Evolutionary conservation across 2,329 filamentous ascomycete genomes (phyloP).

Genomic region (Pyrenophora graminea): DNA sequence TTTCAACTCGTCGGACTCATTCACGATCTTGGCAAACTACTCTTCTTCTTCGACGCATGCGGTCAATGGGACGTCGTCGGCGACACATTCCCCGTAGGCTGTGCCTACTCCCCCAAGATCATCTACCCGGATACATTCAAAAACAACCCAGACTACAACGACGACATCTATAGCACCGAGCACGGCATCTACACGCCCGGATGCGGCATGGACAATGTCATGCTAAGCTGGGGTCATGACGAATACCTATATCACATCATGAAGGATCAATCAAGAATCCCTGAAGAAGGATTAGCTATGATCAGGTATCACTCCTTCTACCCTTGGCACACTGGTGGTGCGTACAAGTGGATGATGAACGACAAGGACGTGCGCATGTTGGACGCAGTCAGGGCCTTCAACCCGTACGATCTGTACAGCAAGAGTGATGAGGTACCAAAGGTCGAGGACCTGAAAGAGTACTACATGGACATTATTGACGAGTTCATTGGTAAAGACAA

Average conservation of each 20-base stretch:
- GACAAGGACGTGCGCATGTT: constrained; percentile 80
- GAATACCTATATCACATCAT: constrained; percentile 87
- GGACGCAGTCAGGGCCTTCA: constrained; percentile 81
- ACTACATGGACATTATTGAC: constrained; percentile 57
- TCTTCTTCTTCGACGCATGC: constrained; percentile 79
- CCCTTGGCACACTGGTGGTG: constrained; percentile 82
- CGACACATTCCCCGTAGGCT: constrained; percentile 80
- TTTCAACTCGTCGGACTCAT: constrained; percentile 79
- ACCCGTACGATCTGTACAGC: constrained; percentile 89
- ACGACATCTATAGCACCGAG: constrained; percentile 75
- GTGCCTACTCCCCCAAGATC: constrained; percentile 73
- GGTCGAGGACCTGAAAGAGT: constrained; percentile 73
- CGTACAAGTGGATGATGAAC: constrained; percentile 82
- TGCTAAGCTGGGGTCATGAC: constrained; percentile 89
- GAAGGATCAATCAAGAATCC: constrained; percentile 79
- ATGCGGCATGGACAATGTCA: constrained; percentile 83
- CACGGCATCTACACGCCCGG: constrained; percentile 78
- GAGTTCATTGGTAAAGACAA: constrained; percentile 70
- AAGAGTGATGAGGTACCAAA: constrained; percentile 83
- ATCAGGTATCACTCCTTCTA: constrained; percentile 94
- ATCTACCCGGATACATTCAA: constrained; percentile 80
- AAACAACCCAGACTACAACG: constrained; percentile 72
- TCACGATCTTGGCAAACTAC: constrained; percentile 79
- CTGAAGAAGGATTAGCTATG: constrained; percentile 84
- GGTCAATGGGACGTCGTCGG: constrained; percentile 95